Conservation (phyloP, 306 rosid genomes). For the Geum urbanum region DNA sequence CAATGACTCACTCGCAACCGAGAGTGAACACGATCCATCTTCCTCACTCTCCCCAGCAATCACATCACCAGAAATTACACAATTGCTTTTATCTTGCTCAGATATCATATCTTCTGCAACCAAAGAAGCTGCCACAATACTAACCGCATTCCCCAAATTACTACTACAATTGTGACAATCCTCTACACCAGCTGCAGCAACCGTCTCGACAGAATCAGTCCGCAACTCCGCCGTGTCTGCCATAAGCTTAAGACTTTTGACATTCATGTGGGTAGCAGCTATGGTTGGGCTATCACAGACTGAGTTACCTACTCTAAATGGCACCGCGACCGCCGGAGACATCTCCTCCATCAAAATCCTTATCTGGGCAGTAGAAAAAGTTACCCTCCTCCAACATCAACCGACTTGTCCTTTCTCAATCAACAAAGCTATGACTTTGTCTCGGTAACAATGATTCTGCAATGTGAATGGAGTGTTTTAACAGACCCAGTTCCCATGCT, state of each 20-base stretch:
- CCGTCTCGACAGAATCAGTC: constrained; percentile 47
- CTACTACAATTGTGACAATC: constrained; percentile 38
- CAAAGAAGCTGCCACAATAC: constrained; percentile 25
- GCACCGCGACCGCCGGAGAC: constrained; percentile 54
- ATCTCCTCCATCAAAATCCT: constrained; percentile 79
- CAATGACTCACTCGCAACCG: constrained; percentile 33
- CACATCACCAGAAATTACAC: constrained; percentile 35
- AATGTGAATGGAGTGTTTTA: constrained; percentile 45
- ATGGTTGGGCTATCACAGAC: constrained; percentile 61
- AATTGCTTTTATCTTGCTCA: constrained; percentile 28
- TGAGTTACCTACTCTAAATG: constrained; percentile 72
- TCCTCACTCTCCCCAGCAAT: constrained; percentile 55
- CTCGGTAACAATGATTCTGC: constrained; percentile 45
- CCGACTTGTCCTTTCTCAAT: constrained; percentile 67
- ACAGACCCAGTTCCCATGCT: constrained; percentile 60
- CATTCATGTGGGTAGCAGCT: constrained; percentile 57
- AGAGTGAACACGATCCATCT: constrained; percentile 37
- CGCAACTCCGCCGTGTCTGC: constrained; percentile 48
- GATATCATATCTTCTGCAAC: constrained; percentile 45
- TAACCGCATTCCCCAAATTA: constrained; percentile 39
- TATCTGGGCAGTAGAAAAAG: constrained; percentile 51
- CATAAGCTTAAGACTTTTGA: constrained; percentile 72
- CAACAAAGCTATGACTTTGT: constrained; percentile 35
- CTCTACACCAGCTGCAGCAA: constrained; percentile 37
- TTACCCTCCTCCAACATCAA: constrained; percentile 47